Evolutionary conservation across 352 stramenopile species (phyloP), one percentile per base, ranked within the genome.

Genomic region (Phytophthora ramorum): DNA sequence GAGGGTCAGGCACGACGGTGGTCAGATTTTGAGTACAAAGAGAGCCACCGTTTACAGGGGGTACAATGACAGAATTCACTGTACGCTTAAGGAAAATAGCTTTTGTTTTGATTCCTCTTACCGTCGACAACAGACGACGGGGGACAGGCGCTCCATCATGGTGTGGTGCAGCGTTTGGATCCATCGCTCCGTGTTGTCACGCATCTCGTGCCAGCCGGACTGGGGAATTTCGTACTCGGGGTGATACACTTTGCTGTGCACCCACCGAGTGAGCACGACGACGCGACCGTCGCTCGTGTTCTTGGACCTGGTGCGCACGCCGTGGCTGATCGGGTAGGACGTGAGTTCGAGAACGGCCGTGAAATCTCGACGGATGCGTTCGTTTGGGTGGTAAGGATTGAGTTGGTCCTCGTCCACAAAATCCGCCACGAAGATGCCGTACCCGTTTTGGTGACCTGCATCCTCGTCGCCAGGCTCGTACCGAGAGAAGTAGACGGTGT

Each of bases 321-420:
- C 61, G 49, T 71, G 56, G 4, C 28, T 50, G 28, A 75, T 71
- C 10, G 67, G 55, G 32, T 73, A 74, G 13, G 71, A 76, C 2
- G 62, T 64, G 28, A 78, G 63, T 10, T 76, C 57, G 6, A 78
- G 19, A 32, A 69, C 56, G 16, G 71, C 58, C 12, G 44, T 81
- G 30, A 81, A 72, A 49, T 87, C 73, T 24, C 73, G 75, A 1
- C 78, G 73, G 16, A 79, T 66, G 17, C 78, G 78, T 32, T 79
- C 63, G 37, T 69, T 35, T 0, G 78, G 63, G 32, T 76, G 45
- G 47, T 87, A 87, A 28, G 78, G 76, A 22, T 85, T 71, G 22
- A 81, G 64, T 10, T 84, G 65, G 37, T 87, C 78, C 24, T 76
- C 45, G 41, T 87, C 69, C 0, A 87, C 78, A 22, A 66, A 84